Conservation (phyloP, 2,329 filamentous ascomycete species). For the Tolypocladium album region DNA sequence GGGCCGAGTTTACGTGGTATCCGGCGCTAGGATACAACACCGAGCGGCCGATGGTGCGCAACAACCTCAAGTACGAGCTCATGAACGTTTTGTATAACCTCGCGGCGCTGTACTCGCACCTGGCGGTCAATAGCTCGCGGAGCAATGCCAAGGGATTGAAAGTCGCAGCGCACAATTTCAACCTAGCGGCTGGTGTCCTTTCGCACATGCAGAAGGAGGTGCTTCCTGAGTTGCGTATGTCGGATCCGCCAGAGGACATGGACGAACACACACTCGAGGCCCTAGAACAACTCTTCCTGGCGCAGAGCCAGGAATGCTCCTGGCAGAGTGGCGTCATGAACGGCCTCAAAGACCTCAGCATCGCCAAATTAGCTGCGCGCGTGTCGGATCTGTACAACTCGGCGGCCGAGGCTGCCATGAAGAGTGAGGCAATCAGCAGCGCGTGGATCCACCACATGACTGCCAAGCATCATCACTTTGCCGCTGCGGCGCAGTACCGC, state of each 20-base stretch:
- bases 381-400: constrained; percentile 85
- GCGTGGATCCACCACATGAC: constrained; percentile 98
- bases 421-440: constrained; percentile 80
- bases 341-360: constrained; percentile 80
- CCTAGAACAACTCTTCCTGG: constrained; percentile 72
- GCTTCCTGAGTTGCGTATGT: constrained; percentile 70
- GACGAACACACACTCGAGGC: constrained; percentile 79
- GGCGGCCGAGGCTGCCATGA: constrained; percentile 75
- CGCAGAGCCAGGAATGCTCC: constrained; percentile 93
- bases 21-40: constrained; percentile 85
- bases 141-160: constrained; percentile 75
- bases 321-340: constrained; percentile 98
- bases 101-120: constrained; percentile 83
- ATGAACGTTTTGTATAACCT: constrained; percentile 92
- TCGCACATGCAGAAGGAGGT: constrained; percentile 65
- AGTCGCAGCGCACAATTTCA: constrained; percentile 81
- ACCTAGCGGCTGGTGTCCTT: constrained; percentile 75
- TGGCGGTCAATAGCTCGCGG: constrained; percentile 72
- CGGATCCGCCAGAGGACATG: constrained; percentile 89
- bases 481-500: constrained; percentile 85
- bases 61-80: constrained; percentile 70
- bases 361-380: constrained; percentile 79
- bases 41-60: constrained; percentile 55
- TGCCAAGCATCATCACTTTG: constrained; percentile 95
- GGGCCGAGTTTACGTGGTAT: constrained; percentile 95